phyloP scores from a whole-genome alignment of 2,329 filamentous ascomycete species.

The Calonectria ilicicola region DNA sequence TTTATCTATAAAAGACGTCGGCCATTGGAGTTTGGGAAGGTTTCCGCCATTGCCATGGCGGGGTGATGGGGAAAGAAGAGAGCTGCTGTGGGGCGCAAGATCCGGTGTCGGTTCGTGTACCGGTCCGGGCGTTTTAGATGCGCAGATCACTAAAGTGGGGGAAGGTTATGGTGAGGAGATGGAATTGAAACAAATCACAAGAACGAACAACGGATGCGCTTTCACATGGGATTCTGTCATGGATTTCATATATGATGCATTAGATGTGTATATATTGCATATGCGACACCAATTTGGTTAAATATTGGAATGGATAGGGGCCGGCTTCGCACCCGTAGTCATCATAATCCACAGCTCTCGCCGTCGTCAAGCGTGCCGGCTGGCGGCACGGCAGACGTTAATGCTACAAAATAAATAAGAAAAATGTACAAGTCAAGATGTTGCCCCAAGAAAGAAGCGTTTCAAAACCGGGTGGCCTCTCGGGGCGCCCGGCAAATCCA shows the following conservation, averaged over 20 bases:
- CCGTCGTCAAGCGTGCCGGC: not conserved
- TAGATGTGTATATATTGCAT: not conserved
- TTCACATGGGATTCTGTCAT: not conserved
- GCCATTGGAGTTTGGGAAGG: constrained; percentile 12
- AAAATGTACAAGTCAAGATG: constrained; percentile 17
- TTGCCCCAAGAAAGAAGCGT: constrained; percentile 11
- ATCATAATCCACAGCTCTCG: constrained; percentile 2
- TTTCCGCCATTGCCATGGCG: constrained; percentile 30
- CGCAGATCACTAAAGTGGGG: constrained; percentile 6
- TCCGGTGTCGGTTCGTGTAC: constrained; percentile 37
- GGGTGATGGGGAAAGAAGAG: constrained; percentile 28
- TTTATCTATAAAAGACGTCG: constrained; percentile 14
- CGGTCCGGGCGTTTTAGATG: constrained; percentile 18
- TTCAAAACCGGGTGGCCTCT: constrained; percentile 6
- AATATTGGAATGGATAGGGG: not conserved
- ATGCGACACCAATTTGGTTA: constrained; percentile 7
- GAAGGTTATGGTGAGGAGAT: not conserved
- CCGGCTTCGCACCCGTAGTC: constrained; percentile 17
- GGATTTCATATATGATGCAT: not conserved
- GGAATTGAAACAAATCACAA: not conserved
- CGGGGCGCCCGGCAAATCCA: constrained; percentile 6
- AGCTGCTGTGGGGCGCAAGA: constrained; percentile 37
- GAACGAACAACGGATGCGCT: not conserved
- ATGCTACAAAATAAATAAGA: not conserved
- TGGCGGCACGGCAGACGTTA: not conserved